Evolutionary conservation across 2,329 filamentous ascomycete genomes (phyloP), one percentile per base, ranked within the genome.

Genomic region (Verticillium albo-atrum): DNA sequence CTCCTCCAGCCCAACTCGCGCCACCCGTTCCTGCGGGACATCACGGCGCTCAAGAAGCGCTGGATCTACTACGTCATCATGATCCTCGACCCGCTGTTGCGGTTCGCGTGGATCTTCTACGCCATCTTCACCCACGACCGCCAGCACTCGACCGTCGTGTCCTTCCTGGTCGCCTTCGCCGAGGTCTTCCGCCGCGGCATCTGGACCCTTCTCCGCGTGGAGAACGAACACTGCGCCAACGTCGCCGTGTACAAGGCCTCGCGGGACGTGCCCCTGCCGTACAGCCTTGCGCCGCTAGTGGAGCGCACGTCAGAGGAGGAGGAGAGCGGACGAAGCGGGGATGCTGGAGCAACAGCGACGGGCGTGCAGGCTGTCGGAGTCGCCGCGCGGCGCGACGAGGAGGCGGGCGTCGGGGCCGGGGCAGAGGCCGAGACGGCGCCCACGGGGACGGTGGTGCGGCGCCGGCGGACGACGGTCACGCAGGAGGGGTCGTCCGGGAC

Each of bases 161-260:
- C 91, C 1, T 98, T 98, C 73, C 66, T 90, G 30, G 85, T 97
- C 17, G 82, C 85, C 2, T 77, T 97, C 3, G 85, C 88, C 9
- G 95, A 99, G 72, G 86, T 96, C 25, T 81, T 85, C n/a, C 86
- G 95, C 32, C 81, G 95, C 70, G 93, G 92, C 62, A 86, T 97
- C 70, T 99, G 95, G 95, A 88, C 89, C 0, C 79, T 98, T 4
- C 90, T 99, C 72, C 91, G 95, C 47, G 93, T 99, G 27, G 95
- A 99, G 74, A 99, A 99, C 72, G 95, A 99, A 68, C 95, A 99
- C 75, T 97, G 92, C 75, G 88, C 89, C 58, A 97, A 97, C 67
- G 94, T 99, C 2, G 85, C 87, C 20, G 87, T 91, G 65, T 96
- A 96, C 81, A 92, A 96, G 64, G 95, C 95, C 4, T 92, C 89